Evolutionary conservation across 331 rosid species (phyloP), one percentile per base, ranked within the genome.

Genomic region (Ulmus americana): DNA sequence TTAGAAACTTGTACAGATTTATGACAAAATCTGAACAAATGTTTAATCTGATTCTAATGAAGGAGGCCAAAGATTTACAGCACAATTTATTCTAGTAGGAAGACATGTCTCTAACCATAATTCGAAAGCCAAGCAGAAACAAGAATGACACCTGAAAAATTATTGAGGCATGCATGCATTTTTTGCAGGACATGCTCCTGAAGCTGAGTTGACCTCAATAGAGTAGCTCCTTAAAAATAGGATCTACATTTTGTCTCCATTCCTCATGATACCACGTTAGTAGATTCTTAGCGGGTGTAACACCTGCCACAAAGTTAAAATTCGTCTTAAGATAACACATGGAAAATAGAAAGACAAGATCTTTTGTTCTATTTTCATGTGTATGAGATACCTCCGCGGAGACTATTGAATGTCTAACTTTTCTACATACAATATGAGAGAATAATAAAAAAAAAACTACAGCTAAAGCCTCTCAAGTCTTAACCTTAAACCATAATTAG

Each of bases 281-380:
- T 68, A 94, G 89, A 82, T 71, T 90, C 81, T 94, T 95, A 55
- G 99, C 95, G 22, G 96, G 96, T 52, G 97, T 94, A 10, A 81
- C 77, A 64, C 97, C 97, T 94, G 81, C 73, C 69, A 72, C 43
- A 61, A 48, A 61, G 72, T 55, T 40, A 18, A 22, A 12, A 39
- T 45, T 40, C 41, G 7, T 64, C 16, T 55, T 65, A 51, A 65
- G 45, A 8, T n/a, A 20, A 12, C 14, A 1, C 42, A 58, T 9
- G 15, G 5, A 57, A 54, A 16, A 13, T 22, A 18, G 2, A n/a
- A 40, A 1, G 8, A 38, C 20, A 63, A 12, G 35, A 28, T 28
- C 1, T 28, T 28, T 28, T 28, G 35, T 28, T 28, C 35, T 28
- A 8, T 39, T 20, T 38, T 22, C 6, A 3, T 13, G n/a, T 13